Conservation (phyloP, 2,329 filamentous ascomycete species). For the Penicillium sp. region DNA sequence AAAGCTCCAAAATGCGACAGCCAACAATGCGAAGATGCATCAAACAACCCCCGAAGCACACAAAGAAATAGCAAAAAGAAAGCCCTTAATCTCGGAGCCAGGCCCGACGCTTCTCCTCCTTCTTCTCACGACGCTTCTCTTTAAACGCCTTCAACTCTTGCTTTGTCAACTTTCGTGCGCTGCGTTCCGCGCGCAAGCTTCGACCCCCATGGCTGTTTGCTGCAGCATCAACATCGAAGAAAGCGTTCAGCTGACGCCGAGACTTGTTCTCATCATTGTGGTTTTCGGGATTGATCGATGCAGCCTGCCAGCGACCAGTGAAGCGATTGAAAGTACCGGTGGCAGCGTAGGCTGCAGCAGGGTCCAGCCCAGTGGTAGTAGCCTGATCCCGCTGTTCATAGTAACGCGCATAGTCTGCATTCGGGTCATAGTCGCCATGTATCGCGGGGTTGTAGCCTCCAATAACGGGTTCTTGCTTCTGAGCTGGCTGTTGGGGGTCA, state of each 20-base stretch:
- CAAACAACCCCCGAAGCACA: constrained; percentile 2
- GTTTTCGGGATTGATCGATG: constrained; percentile 64
- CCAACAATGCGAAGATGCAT: constrained; percentile 11
- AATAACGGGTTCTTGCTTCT: constrained; percentile 44
- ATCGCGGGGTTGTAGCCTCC: constrained; percentile 94
- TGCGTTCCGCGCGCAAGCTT: constrained; percentile 86
- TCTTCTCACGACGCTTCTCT: constrained; percentile 80
- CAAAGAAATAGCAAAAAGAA: constrained; percentile 30
- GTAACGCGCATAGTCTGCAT: constrained; percentile 81
- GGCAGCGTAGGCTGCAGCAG: constrained; percentile 57
- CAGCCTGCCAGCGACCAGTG: constrained; percentile 75
- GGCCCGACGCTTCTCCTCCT: constrained; percentile 89
- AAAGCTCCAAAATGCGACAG: constrained; percentile 14
- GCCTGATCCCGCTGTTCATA: constrained; percentile 39
- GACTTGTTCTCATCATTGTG: constrained; percentile 87
- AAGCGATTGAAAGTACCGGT: constrained; percentile 85
- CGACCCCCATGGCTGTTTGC: constrained; percentile 86
- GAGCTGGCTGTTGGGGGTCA: constrained; percentile 29
- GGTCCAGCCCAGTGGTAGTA: constrained; percentile 32
- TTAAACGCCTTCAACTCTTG: constrained; percentile 86
- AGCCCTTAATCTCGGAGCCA: constrained; percentile 73
- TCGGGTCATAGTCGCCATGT: constrained; percentile 93
- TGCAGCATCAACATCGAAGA: constrained; percentile 91
- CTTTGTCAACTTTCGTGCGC: constrained; percentile 77
- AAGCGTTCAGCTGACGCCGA: constrained; percentile 82